Evolutionary conservation across 2,329 filamentous ascomycete species (phyloP), one percentile per base, ranked within the genome.

Genomic region (Chaetomiaceae sp.): DNA sequence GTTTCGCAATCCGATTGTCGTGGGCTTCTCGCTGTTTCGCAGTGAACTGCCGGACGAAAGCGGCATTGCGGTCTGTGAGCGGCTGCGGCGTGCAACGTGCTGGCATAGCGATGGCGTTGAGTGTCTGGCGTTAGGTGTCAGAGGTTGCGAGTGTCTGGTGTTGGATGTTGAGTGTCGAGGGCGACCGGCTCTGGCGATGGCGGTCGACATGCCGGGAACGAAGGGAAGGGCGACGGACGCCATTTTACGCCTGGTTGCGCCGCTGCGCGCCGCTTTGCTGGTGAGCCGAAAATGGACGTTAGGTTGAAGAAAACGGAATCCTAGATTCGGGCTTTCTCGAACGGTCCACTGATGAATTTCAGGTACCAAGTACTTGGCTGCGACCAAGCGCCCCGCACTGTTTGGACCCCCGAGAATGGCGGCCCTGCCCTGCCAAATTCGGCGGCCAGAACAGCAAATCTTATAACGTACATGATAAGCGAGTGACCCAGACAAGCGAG

Each of bases 231-330:
- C 34, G 47, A 51, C 27, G 34, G 47, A 38, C 53, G 47, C 43
- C 36, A 55, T 51, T 38, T 55, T 51, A 54, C 27, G 22, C 14
- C 36, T 47, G 15, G 40, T 42, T 51, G 29, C 39, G 46, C 46
- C 36, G 52, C 44, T 53, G 44, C 43, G 43, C 44, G 51, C 51
- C 37, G 51, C 45, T 43, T 48, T 48, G 51, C 38, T 47, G 23
- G 52, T 25, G 43, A 55, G 53, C 47, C 47, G 36, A 47, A 55
- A 55, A 55, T 50, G 42, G 47, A 55, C 51, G 47, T 27, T 12
- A 54, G 52, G 52, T 46, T 36, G 47, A 54, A 54, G 40, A 54
- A 54, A 54, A 47, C 40, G 40, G 46, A 20, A 42, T 54, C 52
- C 42, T 54, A 42, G 52, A 54, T 54, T 54, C 31, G n/a, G 45